phyloP scores from a whole-genome alignment of 208 protist species.

The Lotmaria passim region DNA sequence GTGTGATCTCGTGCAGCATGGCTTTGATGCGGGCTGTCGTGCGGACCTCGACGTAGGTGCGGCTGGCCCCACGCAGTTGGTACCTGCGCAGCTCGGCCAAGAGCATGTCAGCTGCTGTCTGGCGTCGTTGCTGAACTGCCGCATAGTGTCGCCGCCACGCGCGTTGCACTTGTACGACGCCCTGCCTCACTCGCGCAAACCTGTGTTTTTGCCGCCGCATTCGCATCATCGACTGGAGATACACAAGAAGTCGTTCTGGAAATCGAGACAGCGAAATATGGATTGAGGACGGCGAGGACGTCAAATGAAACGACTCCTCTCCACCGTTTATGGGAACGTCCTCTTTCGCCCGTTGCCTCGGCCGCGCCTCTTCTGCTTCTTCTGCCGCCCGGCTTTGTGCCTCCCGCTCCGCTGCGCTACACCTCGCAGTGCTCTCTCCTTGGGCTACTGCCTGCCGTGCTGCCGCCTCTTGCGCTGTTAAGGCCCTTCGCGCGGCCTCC shows the following conservation, averaged over 20 bases:
- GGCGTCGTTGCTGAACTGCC: not conserved
- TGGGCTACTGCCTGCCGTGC: not conserved
- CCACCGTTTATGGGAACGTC: no score
- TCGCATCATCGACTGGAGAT: constrained; percentile 17
- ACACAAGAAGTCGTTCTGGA: constrained; percentile 18
- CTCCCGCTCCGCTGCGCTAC: not conserved
- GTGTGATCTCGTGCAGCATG: constrained; percentile 40
- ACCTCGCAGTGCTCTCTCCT: not conserved
- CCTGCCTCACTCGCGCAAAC: not conserved
- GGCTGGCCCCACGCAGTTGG: not conserved
- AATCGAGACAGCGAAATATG: constrained; percentile 3
- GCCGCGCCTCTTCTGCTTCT: not conserved
- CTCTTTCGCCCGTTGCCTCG: no score
- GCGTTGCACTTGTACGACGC: constrained; percentile 9
- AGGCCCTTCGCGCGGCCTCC: not conserved
- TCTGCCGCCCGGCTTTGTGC: not conserved
- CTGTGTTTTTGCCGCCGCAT: constrained; percentile 13
- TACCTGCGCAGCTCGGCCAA: constrained; percentile 15
- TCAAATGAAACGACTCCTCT: not conserved
- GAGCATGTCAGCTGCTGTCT: constrained; percentile 22
- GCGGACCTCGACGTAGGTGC: constrained; percentile 18
- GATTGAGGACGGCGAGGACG: not conserved
- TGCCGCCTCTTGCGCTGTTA: not conserved
- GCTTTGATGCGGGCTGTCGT: constrained; percentile 24
- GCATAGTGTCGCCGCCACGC: constrained; percentile 21